phyloP scores from a whole-genome alignment of 1,284 basidiomycete genomes.

The Ustilago bromivora region DNA sequence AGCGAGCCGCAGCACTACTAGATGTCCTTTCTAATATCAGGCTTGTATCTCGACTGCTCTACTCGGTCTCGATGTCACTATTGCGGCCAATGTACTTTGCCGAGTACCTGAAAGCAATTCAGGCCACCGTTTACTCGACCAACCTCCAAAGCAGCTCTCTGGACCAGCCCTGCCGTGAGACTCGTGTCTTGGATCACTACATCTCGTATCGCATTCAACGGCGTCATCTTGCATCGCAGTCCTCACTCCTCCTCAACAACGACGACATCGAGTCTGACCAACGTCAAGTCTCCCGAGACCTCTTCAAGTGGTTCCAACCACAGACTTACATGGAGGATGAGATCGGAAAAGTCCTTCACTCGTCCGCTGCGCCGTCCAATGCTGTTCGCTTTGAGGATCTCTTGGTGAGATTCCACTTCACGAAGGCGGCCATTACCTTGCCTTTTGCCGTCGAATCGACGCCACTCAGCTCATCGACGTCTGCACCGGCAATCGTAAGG shows the following conservation, averaged over 20 bases:
- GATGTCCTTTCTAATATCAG: slow-evolving; percentile 35
- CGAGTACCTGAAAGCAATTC: slow-evolving; percentile 31
- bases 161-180: slow-evolving; percentile 30
- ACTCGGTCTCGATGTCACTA: slow-evolving; percentile 35
- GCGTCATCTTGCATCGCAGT: slow-evolving; percentile 19
- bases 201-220: slow-evolving; percentile 42
- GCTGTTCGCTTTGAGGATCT: slow-evolving; percentile 28
- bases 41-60: slow-evolving; percentile 36
- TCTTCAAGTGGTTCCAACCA: slow-evolving; percentile 51
- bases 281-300: slow-evolving; percentile 37
- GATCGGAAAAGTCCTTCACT: slow-evolving; percentile 26
- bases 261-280: slow-evolving; percentile 45
- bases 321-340: slow-evolving; percentile 49
- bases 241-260: slow-evolving; percentile 40
- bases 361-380: slow-evolving; percentile 1
- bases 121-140: slow-evolving; percentile 35
- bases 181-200: slow-evolving; percentile 47
- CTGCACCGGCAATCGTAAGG: slow-evolving; percentile 16
- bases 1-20: slow-evolving; percentile 17
- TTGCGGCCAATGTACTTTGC: slow-evolving; percentile 33
- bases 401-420: slow-evolving; percentile 37
- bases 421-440: slow-evolving; percentile 32
- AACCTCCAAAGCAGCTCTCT: slow-evolving; percentile 12
- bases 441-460: slow-evolving; percentile 22
- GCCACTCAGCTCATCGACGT: not conserved